A percentile compares a stretch with the other conserved stretches of the same genome.
Conservation (phyloP, 208 protist genomes). For the Leishmania gerbilli region DNA sequence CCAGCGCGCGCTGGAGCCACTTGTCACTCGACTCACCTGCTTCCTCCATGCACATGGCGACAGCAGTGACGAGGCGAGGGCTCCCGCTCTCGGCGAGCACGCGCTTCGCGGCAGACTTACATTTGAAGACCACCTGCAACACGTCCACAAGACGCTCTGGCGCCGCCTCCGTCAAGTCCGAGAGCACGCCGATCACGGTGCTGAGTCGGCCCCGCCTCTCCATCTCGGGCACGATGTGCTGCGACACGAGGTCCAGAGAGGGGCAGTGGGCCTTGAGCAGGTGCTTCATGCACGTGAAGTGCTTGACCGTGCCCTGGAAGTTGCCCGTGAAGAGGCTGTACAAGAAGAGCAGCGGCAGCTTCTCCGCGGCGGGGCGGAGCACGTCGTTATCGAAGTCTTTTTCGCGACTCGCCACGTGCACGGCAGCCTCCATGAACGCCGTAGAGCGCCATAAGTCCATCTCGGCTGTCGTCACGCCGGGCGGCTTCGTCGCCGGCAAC, state of each 20-base stretch:
- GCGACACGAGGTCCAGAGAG: slow-evolving; percentile 59
- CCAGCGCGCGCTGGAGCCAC: slow-evolving; percentile 82
- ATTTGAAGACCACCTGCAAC: slow-evolving; percentile 73
- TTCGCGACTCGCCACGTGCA: slow-evolving; percentile 84
- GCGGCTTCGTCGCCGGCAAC: slow-evolving; percentile 46
- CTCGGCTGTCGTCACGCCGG: slow-evolving; percentile 46
- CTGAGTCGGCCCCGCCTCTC: slow-evolving; percentile 66
- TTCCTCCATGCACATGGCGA: slow-evolving; percentile 91
- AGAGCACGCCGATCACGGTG: slow-evolving; percentile 73
- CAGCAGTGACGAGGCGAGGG: slow-evolving; percentile 79
- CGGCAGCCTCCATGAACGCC: slow-evolving; percentile 78
- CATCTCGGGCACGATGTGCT: slow-evolving; percentile 68
- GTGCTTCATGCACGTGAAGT: slow-evolving; percentile 69
- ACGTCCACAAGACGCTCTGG: slow-evolving; percentile 68
- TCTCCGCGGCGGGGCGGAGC: slow-evolving; percentile 61
- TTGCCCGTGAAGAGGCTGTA: slow-evolving; percentile 70
- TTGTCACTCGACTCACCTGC: slow-evolving; percentile 73
- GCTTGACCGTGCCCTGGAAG: slow-evolving; percentile 79
- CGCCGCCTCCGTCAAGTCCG: slow-evolving; percentile 71
- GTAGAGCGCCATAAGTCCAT: slow-evolving; percentile 79
- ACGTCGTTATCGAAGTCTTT: slow-evolving; percentile 78
- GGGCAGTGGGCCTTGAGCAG: slow-evolving; percentile 64
- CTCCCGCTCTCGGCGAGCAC: slow-evolving; percentile 73
- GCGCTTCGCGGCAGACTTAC: slow-evolving; percentile 63
- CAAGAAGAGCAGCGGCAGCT: slow-evolving; percentile 75